A percentile compares a stretch with the other conserved stretches of the same genome.
These are phyloP conservation scores for Hygrophorus pudorinus DNA, from an alignment of 768 basidiomycete species.

Conservation along the genomic window DNA sequence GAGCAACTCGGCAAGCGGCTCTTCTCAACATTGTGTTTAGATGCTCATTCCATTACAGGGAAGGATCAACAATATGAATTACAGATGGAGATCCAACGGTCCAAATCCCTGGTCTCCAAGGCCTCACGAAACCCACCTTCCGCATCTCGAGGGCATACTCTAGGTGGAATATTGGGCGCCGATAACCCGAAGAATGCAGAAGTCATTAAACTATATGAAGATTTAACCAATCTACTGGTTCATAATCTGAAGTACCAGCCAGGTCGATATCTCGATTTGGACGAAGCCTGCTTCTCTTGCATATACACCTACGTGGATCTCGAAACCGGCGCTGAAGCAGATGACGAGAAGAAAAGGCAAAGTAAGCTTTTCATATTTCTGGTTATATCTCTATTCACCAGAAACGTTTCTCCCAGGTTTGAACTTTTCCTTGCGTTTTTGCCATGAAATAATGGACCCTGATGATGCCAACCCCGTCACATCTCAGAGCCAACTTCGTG, in stretches of 20 bases:
- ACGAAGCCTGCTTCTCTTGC: conserved; percentile 58
- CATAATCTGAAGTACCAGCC: conserved; percentile 40
- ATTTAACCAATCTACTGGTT: conserved; percentile 73
- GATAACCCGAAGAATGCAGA: conserved; percentile 51
- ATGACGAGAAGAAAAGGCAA: conserved; percentile 9
- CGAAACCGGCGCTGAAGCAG: conserved; percentile 15
- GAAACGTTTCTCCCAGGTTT: conserved; percentile 32
- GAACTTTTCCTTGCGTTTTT: conserved; percentile 47
- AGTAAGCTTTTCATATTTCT: conserved; percentile 7
- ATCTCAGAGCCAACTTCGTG: conserved; percentile 28
- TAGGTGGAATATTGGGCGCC: conserved; percentile 24
- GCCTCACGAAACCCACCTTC: conserved; percentile 31
- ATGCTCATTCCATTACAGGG: conserved; percentile 24
- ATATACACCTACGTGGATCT: conserved; percentile 46
- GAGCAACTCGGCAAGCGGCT: conserved; percentile 37
- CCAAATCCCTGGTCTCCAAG: conserved; percentile 32
- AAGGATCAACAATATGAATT: conserved; percentile 44
- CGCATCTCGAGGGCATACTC: conserved; percentile 15
- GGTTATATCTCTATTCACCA: background rate
- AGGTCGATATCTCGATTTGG: conserved; percentile 27
- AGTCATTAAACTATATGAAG: conserved; percentile 74
- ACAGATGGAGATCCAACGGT: conserved; percentile 52
- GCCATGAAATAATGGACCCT: conserved; percentile 26
- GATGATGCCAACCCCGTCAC: conserved; percentile 20
- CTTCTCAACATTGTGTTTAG: background rate